These are phyloP conservation scores for Alternaria sp. DNA, from an alignment of 2,329 filamentous ascomycete species.

Conservation along the genomic window DNA sequence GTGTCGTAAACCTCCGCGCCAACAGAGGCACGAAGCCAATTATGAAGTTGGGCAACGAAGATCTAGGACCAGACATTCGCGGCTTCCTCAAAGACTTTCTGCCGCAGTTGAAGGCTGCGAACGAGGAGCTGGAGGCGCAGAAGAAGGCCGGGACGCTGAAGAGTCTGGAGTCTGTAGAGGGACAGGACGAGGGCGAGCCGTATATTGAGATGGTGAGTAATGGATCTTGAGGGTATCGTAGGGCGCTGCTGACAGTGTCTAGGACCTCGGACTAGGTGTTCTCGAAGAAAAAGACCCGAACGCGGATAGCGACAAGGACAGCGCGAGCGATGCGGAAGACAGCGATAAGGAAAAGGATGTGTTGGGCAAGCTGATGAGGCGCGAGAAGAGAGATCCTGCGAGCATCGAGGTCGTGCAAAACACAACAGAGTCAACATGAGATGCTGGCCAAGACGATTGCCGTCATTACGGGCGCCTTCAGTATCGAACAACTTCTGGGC, in stretches of 20 bases:
- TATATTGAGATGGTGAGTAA: slow-evolving; percentile 52
- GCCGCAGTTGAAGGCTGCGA: slow-evolving; percentile 52
- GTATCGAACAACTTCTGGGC: neutral
- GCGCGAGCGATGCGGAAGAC: slow-evolving; percentile 27
- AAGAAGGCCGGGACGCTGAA: slow-evolving; percentile 48
- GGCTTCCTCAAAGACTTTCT: slow-evolving; percentile 51
- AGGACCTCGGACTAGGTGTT: slow-evolving; percentile 56
- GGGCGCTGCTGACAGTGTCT: slow-evolving; percentile 12
- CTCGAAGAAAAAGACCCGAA: slow-evolving; percentile 49
- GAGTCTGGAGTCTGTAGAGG: slow-evolving; percentile 36
- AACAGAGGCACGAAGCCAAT: slow-evolving; percentile 40
- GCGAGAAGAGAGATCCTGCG: slow-evolving; percentile 25
- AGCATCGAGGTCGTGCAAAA: slow-evolving; percentile 43
- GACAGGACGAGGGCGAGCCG: slow-evolving; percentile 31
- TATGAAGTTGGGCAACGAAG: slow-evolving; percentile 36
- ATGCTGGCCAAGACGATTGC: neutral
- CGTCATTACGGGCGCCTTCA: neutral
- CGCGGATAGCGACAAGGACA: slow-evolving; percentile 25
- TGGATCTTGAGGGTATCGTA: neutral
- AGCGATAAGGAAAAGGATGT: slow-evolving; percentile 39
- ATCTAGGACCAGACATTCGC: slow-evolving; percentile 39
- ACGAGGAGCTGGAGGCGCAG: slow-evolving; percentile 51
- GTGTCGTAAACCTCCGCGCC: slow-evolving; percentile 37
- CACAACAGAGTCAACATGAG: slow-evolving; percentile 19
- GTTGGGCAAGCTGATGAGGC: slow-evolving; percentile 47